These are phyloP conservation scores for Lactifluus piperatus DNA, from an alignment of 768 basidiomycete genomes.

Conservation along the genomic window DNA sequence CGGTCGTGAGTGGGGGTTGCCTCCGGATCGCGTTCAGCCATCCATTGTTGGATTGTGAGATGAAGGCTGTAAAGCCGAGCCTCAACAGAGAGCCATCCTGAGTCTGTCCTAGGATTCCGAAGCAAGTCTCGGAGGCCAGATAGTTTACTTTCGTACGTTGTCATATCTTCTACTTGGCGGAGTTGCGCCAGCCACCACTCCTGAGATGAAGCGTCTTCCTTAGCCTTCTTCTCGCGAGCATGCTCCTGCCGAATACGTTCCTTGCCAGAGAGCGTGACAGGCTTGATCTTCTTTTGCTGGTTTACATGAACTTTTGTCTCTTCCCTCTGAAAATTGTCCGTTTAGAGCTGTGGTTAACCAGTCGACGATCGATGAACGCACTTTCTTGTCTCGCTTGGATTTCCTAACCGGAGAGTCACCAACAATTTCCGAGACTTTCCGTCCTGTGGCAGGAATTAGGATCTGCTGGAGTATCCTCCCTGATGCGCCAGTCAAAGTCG, in stretches of 20 bases:
- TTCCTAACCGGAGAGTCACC: neutral
- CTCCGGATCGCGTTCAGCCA: constrained; percentile 35
- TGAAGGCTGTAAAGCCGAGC: constrained; percentile 45
- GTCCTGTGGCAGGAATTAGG: constrained; percentile 39
- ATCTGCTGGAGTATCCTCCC: constrained; percentile 45
- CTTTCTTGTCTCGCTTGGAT: neutral
- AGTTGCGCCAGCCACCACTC: constrained; percentile 50
- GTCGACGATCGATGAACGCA: neutral
- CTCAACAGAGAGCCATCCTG: constrained; percentile 41
- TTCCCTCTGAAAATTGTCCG: neutral
- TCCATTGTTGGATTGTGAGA: constrained; percentile 45
- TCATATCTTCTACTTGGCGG: constrained; percentile 29
- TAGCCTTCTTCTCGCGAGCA: constrained; percentile 32
- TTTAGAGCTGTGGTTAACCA: neutral
- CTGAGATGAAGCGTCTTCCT: constrained; percentile 20
- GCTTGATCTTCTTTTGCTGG: constrained; percentile 26
- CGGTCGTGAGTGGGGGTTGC: constrained; percentile 34
- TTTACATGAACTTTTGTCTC: constrained; percentile 1
- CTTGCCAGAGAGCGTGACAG: constrained; percentile 28
- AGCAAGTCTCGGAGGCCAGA: constrained; percentile 31
- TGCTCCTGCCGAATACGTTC: constrained; percentile 38
- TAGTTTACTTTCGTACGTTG: constrained; percentile 27
- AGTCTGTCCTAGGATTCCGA: constrained; percentile 38
- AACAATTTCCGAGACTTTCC: constrained; percentile 9
- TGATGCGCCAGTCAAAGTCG: constrained; percentile 53